Conservation (phyloP, 2,329 filamentous ascomycete species). For the Coniochaeta sp. region DNA sequence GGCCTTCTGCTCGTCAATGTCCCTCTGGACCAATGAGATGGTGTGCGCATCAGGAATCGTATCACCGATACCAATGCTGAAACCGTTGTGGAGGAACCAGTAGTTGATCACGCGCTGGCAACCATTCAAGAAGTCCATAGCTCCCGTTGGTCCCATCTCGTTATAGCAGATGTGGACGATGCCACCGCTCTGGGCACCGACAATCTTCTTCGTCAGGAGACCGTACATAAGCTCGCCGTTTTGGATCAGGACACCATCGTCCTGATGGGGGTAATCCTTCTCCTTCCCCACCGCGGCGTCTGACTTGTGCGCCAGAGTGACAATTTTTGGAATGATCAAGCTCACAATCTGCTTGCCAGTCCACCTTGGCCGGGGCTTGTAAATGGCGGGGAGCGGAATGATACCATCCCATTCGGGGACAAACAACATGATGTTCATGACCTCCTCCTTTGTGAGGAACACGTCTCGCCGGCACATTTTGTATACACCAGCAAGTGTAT, state of each 20-base stretch:
- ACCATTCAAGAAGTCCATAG: slow-evolving; percentile 93
- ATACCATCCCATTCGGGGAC: slow-evolving; percentile 96
- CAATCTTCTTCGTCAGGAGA: slow-evolving; percentile 84
- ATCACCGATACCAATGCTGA: slow-evolving; percentile 97
- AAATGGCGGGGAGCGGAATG: slow-evolving; percentile 85
- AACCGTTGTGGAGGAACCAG: slow-evolving; percentile 93
- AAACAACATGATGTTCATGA: slow-evolving; percentile 98
- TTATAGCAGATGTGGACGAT: slow-evolving; percentile 96
- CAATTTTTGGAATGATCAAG: slow-evolving; percentile 78
- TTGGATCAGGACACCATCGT: slow-evolving; percentile 76
- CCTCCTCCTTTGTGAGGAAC: slow-evolving; percentile 80
- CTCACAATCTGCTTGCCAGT: slow-evolving; percentile 97
- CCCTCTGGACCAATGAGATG: slow-evolving; percentile 74
- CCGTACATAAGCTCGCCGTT: slow-evolving; percentile 87
- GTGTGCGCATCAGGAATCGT: slow-evolving; percentile 86
- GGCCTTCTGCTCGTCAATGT: slow-evolving; percentile 73
- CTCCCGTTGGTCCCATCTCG: slow-evolving; percentile 76
- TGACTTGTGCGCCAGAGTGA: slow-evolving; percentile 66
- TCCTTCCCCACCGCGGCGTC: slow-evolving; percentile 51
- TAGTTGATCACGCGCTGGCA: slow-evolving; percentile 93
- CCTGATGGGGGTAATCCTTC: slow-evolving; percentile 46
- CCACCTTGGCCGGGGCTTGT: slow-evolving; percentile 90
- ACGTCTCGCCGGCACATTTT: slow-evolving; percentile 92
- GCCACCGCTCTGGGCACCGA: slow-evolving; percentile 84
- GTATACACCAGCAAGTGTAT: slow-evolving; percentile 92